Percentiles rank a stretch among this genome's conserved stretches.
phyloP scores from a whole-genome alignment of 2,329 filamentous ascomycete species.

The Trichoderma asperellum region DNA sequence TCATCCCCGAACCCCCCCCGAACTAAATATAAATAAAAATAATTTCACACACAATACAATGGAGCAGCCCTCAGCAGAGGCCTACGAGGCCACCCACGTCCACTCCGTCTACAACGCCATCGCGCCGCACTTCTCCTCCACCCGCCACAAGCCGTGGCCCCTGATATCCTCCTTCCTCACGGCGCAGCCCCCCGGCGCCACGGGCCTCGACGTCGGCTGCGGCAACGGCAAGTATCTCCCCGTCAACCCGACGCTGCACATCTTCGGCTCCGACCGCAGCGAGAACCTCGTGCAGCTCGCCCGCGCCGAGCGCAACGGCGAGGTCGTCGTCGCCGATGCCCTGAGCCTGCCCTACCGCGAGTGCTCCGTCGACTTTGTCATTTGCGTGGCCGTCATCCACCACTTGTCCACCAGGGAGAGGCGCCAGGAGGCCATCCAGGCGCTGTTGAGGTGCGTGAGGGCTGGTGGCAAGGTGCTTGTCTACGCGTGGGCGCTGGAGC shows the following conservation, averaged over 20 bases:
- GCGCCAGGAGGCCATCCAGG: constrained; percentile 71
- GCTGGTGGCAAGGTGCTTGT: constrained; percentile 70
- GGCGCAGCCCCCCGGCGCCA: constrained; percentile 65
- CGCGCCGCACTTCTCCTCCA: constrained; percentile 81
- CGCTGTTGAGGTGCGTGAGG: constrained; percentile 72
- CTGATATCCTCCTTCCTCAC: constrained; percentile 80
- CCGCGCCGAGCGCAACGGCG: constrained; percentile 54
- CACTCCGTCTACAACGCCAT: constrained; percentile 91
- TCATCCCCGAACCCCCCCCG: no score
- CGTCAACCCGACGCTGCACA: constrained; percentile 76
- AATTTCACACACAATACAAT: not conserved
- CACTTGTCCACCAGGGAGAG: constrained; percentile 81
- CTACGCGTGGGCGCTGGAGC: constrained; percentile 96
- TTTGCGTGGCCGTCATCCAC: constrained; percentile 92
- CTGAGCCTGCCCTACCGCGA: constrained; percentile 78
- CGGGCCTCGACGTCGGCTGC: constrained; percentile 91
- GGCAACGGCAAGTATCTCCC: constrained; percentile 95
- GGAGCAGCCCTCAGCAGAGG: constrained; percentile 44
- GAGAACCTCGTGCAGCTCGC: constrained; percentile 59
- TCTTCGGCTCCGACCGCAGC: constrained; percentile 84
- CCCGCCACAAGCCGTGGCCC: constrained; percentile 86
- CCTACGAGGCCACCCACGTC: constrained; percentile 85
- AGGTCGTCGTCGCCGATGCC: constrained; percentile 78
- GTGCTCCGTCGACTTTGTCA: constrained; percentile 72
- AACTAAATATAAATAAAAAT: not conserved